Base-by-base conservation (phyloP, 208 protist species). In the Acanthamoeba castellanii region DNA sequence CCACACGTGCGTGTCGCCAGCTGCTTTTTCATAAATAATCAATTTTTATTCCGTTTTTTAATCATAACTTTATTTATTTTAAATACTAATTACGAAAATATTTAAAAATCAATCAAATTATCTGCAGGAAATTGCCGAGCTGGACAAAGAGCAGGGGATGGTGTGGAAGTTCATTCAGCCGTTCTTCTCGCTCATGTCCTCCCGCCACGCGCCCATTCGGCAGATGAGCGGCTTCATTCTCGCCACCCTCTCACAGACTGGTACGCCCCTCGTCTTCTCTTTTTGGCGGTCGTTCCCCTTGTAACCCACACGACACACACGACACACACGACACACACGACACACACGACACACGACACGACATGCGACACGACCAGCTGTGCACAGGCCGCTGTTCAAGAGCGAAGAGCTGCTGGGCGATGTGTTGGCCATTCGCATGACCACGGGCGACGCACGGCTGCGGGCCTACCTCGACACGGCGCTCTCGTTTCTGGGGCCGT, bases 341-440 rank as follows among this genome's bases (percentile, higher is more conserved):
- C 5, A 47, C 45, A 47, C 45, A 47, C 45, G 45, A 47, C n/a
- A n/a, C 61, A 30, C n/a, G n/a, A 68, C 27, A 27, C 25, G n/a
- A 14, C 66, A 74, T 5, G 1, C 25, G 13, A 34, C 66, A n/a
- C 52, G 13, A 22, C 66, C 66, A 74, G 66, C 25, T 34, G 66
- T 74, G 66, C 66, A 74, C 66, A 74, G 32, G 32, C n/a, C n/a
- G 66, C 66, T 74, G 66, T 74, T 74, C 25, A 74, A 74, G 66
- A 25, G 25, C n/a, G 66, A 74, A 34, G 66, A 74, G 66, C 25
- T 74, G 25, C 22, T 74, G n/a, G 66, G 66, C 66, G 66, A 74
- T n/a, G 18, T 74, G n/a, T 20, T 74, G 25, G 66, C 66, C 66
- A 34, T 74, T 34, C 4, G n/a, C 13, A 37, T n/a, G 66, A 34